phyloP scores from a whole-genome alignment of 2,329 filamentous ascomycete genomes.

The Tolypocladium cylindrosporum region DNA sequence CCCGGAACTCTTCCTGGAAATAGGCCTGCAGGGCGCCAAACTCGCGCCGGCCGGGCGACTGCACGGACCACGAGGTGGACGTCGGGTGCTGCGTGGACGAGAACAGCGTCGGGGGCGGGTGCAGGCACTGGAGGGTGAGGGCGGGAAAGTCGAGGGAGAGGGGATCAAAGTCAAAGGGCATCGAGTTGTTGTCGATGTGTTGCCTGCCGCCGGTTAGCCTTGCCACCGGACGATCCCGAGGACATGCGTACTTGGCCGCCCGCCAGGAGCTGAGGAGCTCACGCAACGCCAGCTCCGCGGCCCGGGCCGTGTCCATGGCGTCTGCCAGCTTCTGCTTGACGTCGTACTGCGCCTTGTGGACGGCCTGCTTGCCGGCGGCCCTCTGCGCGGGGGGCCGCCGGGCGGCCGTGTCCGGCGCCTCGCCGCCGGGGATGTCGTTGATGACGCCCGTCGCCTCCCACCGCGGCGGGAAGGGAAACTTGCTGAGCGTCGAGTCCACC shows the following conservation, averaged over 20 bases:
- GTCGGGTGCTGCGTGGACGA: conserved; percentile 71
- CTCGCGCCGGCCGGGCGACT: conserved; percentile 64
- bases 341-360: conserved; percentile 53
- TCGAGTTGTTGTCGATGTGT: conserved; percentile 43
- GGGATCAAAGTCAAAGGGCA: conserved; percentile 72
- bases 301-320: conserved; percentile 68
- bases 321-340: conserved; percentile 54
- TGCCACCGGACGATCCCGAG: not conserved
- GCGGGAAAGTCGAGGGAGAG: conserved; percentile 78
- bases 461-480: conserved; percentile 44
- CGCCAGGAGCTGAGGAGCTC: conserved; percentile 75
- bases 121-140: conserved; percentile 71
- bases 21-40: conserved; percentile 59
- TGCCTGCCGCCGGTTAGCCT: conserved; percentile 28
- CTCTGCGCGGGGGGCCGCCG: conserved; percentile 25
- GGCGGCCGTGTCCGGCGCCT: conserved; percentile 24
- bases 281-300: conserved; percentile 73
- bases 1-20: conserved; percentile 57
- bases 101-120: conserved; percentile 72
- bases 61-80: conserved; percentile 69
- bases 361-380: conserved; percentile 38
- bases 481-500: conserved; percentile 40
- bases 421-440: conserved; percentile 53
- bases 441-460: conserved; percentile 76
- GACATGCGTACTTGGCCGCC: conserved; percentile 64